A percentile compares a stretch with the other conserved stretches of the same genome.
These are phyloP conservation scores for Candida insectorum DNA, from an alignment of 805 yeast species.

Conservation along the genomic window DNA sequence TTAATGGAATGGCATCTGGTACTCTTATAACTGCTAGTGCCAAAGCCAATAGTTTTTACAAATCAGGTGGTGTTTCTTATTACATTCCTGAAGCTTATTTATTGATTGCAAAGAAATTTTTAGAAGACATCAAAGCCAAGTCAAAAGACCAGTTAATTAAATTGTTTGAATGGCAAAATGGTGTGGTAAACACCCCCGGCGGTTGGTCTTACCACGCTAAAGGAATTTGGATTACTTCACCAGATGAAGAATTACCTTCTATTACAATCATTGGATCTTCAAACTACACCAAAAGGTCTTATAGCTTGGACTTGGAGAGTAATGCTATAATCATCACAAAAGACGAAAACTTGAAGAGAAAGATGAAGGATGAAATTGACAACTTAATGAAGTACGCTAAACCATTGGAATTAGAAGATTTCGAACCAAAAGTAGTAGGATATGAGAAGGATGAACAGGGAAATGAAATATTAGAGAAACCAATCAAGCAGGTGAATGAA, in stretches of 20 bases:
- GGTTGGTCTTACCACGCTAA: conserved; percentile 99
- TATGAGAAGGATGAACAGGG: conserved; percentile 14
- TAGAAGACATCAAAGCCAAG: conserved; percentile 45
- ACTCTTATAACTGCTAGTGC: conserved; percentile 88
- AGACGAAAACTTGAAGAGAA: conserved; percentile 52
- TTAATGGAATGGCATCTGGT: conserved; percentile 59
- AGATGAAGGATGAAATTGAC: conserved; percentile 62
- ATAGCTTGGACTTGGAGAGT: conserved; percentile 81
- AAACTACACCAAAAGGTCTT: conserved; percentile 88
- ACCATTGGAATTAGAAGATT: conserved; percentile 57
- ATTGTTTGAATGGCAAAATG: conserved; percentile 83
- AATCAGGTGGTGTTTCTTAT: conserved; percentile 76
- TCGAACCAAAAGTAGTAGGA: conserved; percentile 32
- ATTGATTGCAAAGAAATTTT: conserved; percentile 66
- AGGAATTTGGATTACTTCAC: conserved; percentile 79
- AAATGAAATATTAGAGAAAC: conserved; percentile 11
- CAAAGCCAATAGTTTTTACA: conserved; percentile 88
- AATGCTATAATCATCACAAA: conserved; percentile 78
- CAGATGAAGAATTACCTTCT: conserved; percentile 57
- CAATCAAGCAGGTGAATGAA: conserved; percentile 31
- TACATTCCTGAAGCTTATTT: conserved; percentile 85
- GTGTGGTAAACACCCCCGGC: conserved; percentile 69
- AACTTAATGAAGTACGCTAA: conserved; percentile 54
- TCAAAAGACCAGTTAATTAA: conserved; percentile 46
- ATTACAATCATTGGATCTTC: conserved; percentile 88